Evolutionary conservation across 805 yeast species (phyloP).

Genomic region (Blastobotrys robertii): DNA sequence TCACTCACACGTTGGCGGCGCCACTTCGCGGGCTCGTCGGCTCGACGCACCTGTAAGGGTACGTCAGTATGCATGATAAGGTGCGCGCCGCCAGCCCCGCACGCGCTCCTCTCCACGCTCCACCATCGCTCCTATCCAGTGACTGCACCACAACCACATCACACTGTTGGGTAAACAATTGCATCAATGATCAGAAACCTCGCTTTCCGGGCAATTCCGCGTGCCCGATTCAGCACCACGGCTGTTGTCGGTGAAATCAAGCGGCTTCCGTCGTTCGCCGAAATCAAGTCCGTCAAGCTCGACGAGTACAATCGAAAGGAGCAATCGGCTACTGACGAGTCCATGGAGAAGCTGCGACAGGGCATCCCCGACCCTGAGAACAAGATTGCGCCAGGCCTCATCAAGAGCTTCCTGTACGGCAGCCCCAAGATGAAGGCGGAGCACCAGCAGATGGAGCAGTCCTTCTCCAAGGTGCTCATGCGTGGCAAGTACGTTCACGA

Average conservation of each 20-base stretch:
- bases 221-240: not conserved
- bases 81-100: no score
- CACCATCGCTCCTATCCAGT: no score
- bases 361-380: conserved; percentile 4
- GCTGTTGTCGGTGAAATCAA: conserved; percentile 2
- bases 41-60: no score
- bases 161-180: no score
- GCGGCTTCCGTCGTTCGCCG: conserved; percentile 27
- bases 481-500: conserved; percentile 37
- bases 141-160: no score
- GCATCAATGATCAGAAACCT: no score
- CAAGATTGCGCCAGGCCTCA: conserved; percentile 16
- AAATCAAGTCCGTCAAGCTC: conserved; percentile 24
- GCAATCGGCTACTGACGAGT: conserved; percentile 10
- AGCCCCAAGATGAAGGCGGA: conserved; percentile 27
- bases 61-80: no score
- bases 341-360: conserved; percentile 13
- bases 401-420: conserved; percentile 33
- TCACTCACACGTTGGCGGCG: no score
- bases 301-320: conserved; percentile 16
- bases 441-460: conserved; percentile 26
- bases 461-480: conserved; percentile 27
- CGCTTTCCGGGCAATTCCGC: no score
- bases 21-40: no score
- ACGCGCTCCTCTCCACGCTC: no score